Percentiles rank a stretch among this genome's conserved stretches.
phyloP scores from a whole-genome alignment of 2,329 filamentous ascomycete genomes.

The Lecanoromycetidae sp. region DNA sequence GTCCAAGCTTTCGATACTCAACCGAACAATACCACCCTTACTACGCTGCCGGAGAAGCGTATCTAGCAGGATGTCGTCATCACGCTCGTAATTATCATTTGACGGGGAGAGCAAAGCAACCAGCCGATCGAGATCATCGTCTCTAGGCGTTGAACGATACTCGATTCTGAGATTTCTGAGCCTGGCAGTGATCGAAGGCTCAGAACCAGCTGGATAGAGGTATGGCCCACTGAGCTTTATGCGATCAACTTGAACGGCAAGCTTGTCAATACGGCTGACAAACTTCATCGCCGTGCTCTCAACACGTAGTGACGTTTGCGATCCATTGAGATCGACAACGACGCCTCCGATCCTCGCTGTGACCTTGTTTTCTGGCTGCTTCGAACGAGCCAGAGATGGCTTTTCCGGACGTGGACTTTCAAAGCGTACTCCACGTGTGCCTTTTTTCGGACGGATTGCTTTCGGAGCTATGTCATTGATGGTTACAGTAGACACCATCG shows the following conservation, averaged over 20 bases:
- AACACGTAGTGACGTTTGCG: constrained; percentile 59
- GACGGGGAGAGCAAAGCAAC: constrained; percentile 82
- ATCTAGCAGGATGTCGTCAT: constrained; percentile 91
- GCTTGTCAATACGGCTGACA: constrained; percentile 58
- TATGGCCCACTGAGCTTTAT: constrained; percentile 64
- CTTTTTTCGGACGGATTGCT: constrained; percentile 24
- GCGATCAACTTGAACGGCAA: constrained; percentile 63
- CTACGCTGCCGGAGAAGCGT: constrained; percentile 74
- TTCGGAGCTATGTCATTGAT: constrained; percentile 26
- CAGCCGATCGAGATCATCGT: constrained; percentile 68
- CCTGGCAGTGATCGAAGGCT: constrained; percentile 51
- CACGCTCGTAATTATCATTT: constrained; percentile 74
- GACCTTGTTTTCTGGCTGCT: constrained; percentile 42
- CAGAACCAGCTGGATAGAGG: constrained; percentile 38
- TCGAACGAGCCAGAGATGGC: constrained; percentile 21
- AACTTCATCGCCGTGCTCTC: constrained; percentile 74
- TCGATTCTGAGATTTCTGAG: constrained; percentile 58
- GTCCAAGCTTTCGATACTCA: constrained; percentile 54
- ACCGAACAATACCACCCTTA: constrained; percentile 70
- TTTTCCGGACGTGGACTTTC: constrained; percentile 31
- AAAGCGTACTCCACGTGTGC: constrained; percentile 45
- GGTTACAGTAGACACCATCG: constrained; percentile 63
- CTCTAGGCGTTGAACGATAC: constrained; percentile 59
- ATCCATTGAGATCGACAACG: constrained; percentile 63
- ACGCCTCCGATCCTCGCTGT: constrained; percentile 68